These are phyloP conservation scores for Strobilomyces dryophilus DNA, from an alignment of 768 basidiomycete species.

Conservation along the genomic window DNA sequence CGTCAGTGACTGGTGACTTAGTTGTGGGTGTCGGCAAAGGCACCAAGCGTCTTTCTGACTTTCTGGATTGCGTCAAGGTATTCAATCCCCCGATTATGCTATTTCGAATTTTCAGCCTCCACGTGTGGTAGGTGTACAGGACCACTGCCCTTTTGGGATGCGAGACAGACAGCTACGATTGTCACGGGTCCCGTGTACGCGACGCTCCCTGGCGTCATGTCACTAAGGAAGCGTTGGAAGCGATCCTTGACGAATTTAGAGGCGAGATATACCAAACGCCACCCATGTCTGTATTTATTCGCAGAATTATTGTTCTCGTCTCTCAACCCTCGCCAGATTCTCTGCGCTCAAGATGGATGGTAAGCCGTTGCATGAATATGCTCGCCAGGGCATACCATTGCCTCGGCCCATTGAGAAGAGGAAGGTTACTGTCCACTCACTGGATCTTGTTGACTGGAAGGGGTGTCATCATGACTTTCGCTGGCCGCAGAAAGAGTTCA, in stretches of 20 bases:
- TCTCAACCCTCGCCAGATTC: conserved; percentile 53
- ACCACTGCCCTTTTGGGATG: conserved; percentile 90
- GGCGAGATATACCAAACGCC: conserved; percentile 90
- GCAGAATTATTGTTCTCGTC: neutral
- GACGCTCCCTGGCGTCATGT: conserved; percentile 80
- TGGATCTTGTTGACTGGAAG: conserved; percentile 78
- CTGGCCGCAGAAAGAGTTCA: conserved; percentile 72
- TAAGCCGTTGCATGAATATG: conserved; percentile 92
- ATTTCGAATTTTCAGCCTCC: conserved; percentile 16
- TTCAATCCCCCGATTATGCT: neutral
- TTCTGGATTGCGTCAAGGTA: conserved; percentile 90
- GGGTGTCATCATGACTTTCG: conserved; percentile 70
- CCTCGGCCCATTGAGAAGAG: conserved; percentile 93
- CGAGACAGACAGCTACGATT: conserved; percentile 93
- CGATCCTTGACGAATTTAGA: conserved; percentile 63
- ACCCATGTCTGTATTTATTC: conserved; percentile 63
- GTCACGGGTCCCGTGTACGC: conserved; percentile 78
- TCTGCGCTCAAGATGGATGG: conserved; percentile 99
- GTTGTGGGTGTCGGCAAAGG: conserved; percentile 88
- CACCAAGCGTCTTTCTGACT: conserved; percentile 80
- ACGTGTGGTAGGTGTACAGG: conserved; percentile 68
- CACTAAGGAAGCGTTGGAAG: conserved; percentile 71
- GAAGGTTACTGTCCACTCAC: conserved; percentile 72
- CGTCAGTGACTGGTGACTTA: conserved; percentile 27
- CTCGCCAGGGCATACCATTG: conserved; percentile 82